Base-by-base conservation (phyloP, 371 early-diverging fungal genomes). In the Lichtheimia hyalospora region DNA sequence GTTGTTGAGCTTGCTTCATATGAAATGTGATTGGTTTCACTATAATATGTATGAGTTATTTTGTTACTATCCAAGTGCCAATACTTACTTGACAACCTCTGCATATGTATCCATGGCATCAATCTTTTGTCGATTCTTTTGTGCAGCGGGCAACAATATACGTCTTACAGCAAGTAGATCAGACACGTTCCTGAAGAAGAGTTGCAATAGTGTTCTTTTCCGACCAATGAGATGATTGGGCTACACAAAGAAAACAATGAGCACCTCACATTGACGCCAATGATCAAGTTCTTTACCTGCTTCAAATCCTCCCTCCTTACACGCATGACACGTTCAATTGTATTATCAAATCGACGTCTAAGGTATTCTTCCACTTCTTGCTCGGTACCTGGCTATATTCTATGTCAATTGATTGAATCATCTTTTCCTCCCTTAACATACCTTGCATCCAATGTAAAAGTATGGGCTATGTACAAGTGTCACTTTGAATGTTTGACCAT, bases 191-290 rank as follows among this genome's bases (percentile, higher is more conserved):
- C 85, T 74, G 71, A 97, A 97, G 4, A 57, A 61, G 3, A 99
- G 78, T 73, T 96, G 92, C 43, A 99, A 71, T 53, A 86, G 82
- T 21, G 71, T 76, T 15, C 92, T 81, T 60, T 81, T 84, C 58
- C 84, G 74, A 23, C 96, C 96, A 10, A 87, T 67, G 40, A 97
- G 81, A 74, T 98, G 99, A 71, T 98, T 96, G 34, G 92, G 81
- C 94, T 92, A 70, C 23, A 28, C 44, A 49, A 15, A 18, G 24
- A 18, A 50, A 13, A 23, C 44, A 59, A 49, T 27, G 34, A 34
- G 34, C 34, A 34, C 34, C 34, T 8, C 10, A 2, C 34, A 34
- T 34, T 34, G 34, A 34, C 10, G 10, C 34, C 34, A 5, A 34
- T n/a, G n/a, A 7, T 1, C 40, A 40, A 34, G 52, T 41, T 14